Evolutionary conservation across 2,329 filamentous ascomycete genomes (phyloP).

Genomic region (Aspergillus unguis): DNA sequence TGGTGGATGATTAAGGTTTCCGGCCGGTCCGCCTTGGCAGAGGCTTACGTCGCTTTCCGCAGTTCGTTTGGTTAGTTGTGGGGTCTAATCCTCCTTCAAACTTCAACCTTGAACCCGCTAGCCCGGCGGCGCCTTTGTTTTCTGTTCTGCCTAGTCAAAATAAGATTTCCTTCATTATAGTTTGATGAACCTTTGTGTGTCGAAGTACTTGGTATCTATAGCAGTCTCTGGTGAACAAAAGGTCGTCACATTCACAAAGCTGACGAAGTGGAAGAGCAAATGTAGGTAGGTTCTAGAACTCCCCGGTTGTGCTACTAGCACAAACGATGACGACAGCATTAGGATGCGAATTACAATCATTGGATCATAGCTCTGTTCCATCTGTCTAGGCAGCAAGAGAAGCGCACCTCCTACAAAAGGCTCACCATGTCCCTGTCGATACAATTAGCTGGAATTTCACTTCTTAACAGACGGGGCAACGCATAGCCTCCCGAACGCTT

Average conservation of each 20-base stretch:
- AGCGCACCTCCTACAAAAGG: conserved; percentile 1
- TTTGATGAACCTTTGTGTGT: too few relatives aligned
- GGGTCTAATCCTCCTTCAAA: not conserved
- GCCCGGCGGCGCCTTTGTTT: not conserved
- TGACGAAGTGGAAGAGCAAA: not conserved
- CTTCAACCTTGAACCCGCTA: not conserved
- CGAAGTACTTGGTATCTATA: too few relatives aligned
- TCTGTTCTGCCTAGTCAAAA: not conserved
- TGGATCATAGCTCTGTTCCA: not conserved
- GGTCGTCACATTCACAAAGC: not conserved
- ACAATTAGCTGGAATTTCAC: not conserved
- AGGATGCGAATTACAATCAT: conserved; percentile 1
- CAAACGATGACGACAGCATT: conserved; percentile 12
- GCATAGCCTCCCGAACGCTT: too few relatives aligned
- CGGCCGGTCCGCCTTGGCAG: conserved; percentile 2
- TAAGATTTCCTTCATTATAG: too few relatives aligned
- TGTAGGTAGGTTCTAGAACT: not conserved
- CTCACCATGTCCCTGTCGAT: conserved; percentile 4
- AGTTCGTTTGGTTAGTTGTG: not conserved
- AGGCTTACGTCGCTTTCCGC: conserved; percentile 1
- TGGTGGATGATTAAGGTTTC: conserved; percentile 5
- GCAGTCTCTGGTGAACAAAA: too few relatives aligned
- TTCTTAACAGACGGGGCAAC: not conserved
- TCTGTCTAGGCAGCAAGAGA: not conserved
- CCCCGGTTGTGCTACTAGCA: not conserved